phyloP scores from a whole-genome alignment of 2,329 filamentous ascomycete species.

The Ilyonectria sp. region DNA sequence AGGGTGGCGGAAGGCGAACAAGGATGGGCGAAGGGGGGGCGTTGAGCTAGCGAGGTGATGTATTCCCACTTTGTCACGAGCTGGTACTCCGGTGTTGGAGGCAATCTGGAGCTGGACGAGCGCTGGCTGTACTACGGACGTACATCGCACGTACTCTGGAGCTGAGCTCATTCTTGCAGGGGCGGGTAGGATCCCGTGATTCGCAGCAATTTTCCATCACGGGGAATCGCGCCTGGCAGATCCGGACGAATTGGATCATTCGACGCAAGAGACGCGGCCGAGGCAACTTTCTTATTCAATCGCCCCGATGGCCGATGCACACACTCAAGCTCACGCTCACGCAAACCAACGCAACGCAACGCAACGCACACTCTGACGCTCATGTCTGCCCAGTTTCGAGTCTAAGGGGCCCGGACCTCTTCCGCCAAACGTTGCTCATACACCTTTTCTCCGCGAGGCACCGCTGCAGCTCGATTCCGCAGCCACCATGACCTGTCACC shows the following conservation, averaged over 20 bases:
- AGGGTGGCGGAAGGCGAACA: slow-evolving; percentile 24
- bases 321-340: background rate
- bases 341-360: background rate
- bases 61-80: slow-evolving; percentile 16
- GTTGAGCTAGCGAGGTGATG: background rate
- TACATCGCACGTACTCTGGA: slow-evolving; percentile 11
- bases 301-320: background rate
- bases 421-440: background rate
- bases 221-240: slow-evolving; percentile 42
- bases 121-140: background rate
- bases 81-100: slow-evolving; percentile 20
- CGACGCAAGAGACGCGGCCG: slow-evolving; percentile 36
- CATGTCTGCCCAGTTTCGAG: background rate
- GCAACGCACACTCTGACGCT: slow-evolving; percentile 1
- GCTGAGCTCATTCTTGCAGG: slow-evolving; percentile 39
- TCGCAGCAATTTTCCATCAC: slow-evolving; percentile 43
- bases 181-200: slow-evolving; percentile 42
- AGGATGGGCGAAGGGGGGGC: slow-evolving; percentile 9
- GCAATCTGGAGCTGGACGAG: slow-evolving; percentile 12
- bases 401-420: background rate
- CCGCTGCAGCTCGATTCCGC: background rate
- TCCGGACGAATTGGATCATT: slow-evolving; percentile 49
- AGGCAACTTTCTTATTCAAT: slow-evolving; percentile 13
- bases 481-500: background rate
- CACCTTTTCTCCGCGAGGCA: background rate